Conservation (phyloP, 2,329 filamentous ascomycete genomes). For the Colletotrichum echinochloae region DNA sequence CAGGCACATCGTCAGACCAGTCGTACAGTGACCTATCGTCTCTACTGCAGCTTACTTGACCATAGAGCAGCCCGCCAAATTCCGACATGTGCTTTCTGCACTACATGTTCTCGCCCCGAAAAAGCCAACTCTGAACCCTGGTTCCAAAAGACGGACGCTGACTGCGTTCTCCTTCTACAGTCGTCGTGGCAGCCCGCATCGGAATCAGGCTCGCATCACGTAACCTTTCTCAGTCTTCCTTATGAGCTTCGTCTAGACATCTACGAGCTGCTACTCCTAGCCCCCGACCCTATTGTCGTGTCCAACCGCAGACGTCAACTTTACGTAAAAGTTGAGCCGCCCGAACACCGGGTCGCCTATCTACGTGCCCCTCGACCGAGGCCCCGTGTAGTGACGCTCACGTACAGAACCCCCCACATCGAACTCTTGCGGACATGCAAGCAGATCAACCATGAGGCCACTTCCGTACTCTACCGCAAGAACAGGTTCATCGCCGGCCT, state of each 20-base stretch:
- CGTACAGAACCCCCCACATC: slow-evolving; percentile 42
- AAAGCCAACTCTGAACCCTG: background rate
- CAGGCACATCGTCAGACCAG: slow-evolving; percentile 14
- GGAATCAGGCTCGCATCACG: slow-evolving; percentile 6
- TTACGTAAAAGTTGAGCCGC: slow-evolving; percentile 29
- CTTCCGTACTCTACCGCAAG: slow-evolving; percentile 46
- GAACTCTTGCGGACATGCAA: slow-evolving; percentile 48
- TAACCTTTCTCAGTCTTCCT: slow-evolving; percentile 45
- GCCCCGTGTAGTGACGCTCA: slow-evolving; percentile 25
- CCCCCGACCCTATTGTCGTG: slow-evolving; percentile 35
- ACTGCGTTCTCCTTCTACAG: slow-evolving; percentile 16
- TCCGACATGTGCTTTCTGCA: background rate
- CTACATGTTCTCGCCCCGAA: background rate
- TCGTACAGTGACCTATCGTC: slow-evolving; percentile 10
- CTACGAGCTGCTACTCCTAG: slow-evolving; percentile 44
- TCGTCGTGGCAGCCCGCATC: background rate
- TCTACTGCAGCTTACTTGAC: slow-evolving; percentile 2
- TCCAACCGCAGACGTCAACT: slow-evolving; percentile 35
- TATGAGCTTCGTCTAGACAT: slow-evolving; percentile 48
- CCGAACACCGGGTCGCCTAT: slow-evolving; percentile 30
- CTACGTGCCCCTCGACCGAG: slow-evolving; percentile 27
- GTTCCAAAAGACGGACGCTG: slow-evolving; percentile 1
- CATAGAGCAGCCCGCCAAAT: background rate
- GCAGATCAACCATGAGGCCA: slow-evolving; percentile 48
- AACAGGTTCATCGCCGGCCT: slow-evolving; percentile 46